Base-by-base conservation (phyloP, 345 rosid genomes). In the Lenwebbia sp. region DNA sequence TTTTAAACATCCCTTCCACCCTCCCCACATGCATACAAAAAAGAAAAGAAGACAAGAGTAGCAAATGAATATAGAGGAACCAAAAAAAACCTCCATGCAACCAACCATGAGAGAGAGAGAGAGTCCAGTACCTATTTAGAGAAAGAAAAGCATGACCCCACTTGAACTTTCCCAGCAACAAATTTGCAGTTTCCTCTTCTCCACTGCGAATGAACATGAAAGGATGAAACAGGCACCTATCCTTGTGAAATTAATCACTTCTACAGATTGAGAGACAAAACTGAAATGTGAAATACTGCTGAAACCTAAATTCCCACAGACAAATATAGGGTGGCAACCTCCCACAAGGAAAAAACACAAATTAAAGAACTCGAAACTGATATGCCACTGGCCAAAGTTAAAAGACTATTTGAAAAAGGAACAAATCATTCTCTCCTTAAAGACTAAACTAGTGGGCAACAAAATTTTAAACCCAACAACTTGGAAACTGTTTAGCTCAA, bases 131-230 rank as follows among this genome's bases (percentile, higher is more conserved):
- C 99, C 96, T 93, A 94, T 96, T 97, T 41, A 96, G 94, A 78
- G 98, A 96, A 87, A 94, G 88, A 90, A 97, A 97, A 58, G 98
- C 97, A 94, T 97, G 99, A 84, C 99, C 99, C 99, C 99, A 97
- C 87, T 97, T 97, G 91, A 97, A 97, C 93, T 96, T 97, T 75
- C 94, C 94, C 49, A 97, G 93, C 91, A 97, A 93, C 88, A 93
- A 89, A 70, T 95, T 86, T 54, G 94, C 98, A 78, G 95, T 93
- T 90, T 94, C 98, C 89, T 92, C 92, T 89, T 97, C 99, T 83
- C 99, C 98, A 84, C 99, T 97, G 94, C 84, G 85, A 60, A 58
- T 28, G 83, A 54, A 88, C 75, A 85, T 40, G 76, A 75, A 82
- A 40, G 74, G 54, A 84, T 56, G 9, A 58, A 82, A 62, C 60